Percentiles rank a stretch among this genome's conserved stretches.
Conservation (phyloP, 2,329 filamentous ascomycete genomes). For the Alternaria incomplexa region DNA sequence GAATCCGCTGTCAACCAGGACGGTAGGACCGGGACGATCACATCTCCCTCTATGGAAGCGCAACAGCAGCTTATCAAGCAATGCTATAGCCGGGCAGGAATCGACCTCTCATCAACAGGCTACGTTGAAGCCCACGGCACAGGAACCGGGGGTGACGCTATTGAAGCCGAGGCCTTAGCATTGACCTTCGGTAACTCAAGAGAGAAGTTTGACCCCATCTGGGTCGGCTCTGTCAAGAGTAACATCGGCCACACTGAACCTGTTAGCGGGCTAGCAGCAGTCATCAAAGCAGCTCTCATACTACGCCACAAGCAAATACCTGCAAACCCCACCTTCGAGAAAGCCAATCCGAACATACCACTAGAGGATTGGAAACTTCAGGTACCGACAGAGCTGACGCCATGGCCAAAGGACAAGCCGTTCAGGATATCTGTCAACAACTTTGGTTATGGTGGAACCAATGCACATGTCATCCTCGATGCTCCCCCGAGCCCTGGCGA, state of each 20-base stretch:
- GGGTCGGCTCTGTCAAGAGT: slow-evolving; percentile 10
- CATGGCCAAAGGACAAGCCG: slow-evolving; percentile 10
- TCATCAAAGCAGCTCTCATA: slow-evolving; percentile 3
- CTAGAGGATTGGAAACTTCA: background rate
- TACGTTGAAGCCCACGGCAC: slow-evolving; percentile 48
- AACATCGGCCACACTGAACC: slow-evolving; percentile 11
- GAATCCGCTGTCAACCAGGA: background rate
- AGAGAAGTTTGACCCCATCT: background rate
- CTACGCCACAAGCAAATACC: slow-evolving; percentile 4
- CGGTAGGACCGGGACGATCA: background rate
- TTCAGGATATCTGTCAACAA: slow-evolving; percentile 14
- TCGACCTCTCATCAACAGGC: slow-evolving; percentile 5
- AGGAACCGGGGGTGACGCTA: slow-evolving; percentile 55
- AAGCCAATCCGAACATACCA: slow-evolving; percentile 6
- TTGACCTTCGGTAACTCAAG: background rate
- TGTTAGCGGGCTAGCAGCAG: slow-evolving; percentile 3
- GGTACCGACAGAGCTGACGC: slow-evolving; percentile 1
- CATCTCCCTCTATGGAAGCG: background rate
- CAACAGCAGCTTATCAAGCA: background rate
- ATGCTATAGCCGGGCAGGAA: background rate
- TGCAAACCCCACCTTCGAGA: background rate
- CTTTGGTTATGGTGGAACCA: slow-evolving; percentile 27
- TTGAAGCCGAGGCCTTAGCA: slow-evolving; percentile 12
- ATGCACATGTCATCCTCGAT: slow-evolving; percentile 34
- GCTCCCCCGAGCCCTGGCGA: slow-evolving; percentile 4